These are phyloP conservation scores for Isochrysis galbana DNA, from an alignment of 78 protist genomes.

Conservation along the genomic window DNA sequence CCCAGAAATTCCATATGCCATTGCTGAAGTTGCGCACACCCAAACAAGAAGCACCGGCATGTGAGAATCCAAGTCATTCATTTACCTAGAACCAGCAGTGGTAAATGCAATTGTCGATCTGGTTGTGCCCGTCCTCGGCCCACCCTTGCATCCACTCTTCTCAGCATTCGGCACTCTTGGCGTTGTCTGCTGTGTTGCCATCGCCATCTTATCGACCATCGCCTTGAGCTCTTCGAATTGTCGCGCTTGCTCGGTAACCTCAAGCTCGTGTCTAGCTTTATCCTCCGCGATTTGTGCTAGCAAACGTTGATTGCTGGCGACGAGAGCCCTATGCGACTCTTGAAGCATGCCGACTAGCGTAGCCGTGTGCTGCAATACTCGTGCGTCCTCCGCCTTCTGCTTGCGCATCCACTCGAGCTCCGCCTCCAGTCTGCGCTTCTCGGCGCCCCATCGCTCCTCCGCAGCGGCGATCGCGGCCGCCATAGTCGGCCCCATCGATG, in stretches of 20 bases:
- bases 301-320: not conserved
- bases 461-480: not conserved
- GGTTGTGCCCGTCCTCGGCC: too few relatives aligned
- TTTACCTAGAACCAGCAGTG: too few relatives aligned
- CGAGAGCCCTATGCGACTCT: conserved; percentile 2
- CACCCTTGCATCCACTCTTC: too few relatives aligned
- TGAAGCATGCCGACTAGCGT: not conserved
- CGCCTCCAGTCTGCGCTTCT: not conserved
- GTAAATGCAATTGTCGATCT: too few relatives aligned
- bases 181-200: too few relatives aligned
- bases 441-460: not conserved
- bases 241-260: not conserved
- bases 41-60: too few relatives aligned
- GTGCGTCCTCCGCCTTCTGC: not conserved
- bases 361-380: not conserved
- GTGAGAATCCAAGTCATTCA: too few relatives aligned
- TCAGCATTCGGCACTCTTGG: too few relatives aligned
- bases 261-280: not conserved
- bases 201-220: too few relatives aligned
- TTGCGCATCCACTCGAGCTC: not conserved
- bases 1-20: too few relatives aligned
- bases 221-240: not conserved
- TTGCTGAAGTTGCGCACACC: too few relatives aligned
- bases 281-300: not conserved
- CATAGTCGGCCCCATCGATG: not conserved